Base-by-base conservation (phyloP, 495 filamentous ascomycete species). In the Neurospora tetrasperma region DNA sequence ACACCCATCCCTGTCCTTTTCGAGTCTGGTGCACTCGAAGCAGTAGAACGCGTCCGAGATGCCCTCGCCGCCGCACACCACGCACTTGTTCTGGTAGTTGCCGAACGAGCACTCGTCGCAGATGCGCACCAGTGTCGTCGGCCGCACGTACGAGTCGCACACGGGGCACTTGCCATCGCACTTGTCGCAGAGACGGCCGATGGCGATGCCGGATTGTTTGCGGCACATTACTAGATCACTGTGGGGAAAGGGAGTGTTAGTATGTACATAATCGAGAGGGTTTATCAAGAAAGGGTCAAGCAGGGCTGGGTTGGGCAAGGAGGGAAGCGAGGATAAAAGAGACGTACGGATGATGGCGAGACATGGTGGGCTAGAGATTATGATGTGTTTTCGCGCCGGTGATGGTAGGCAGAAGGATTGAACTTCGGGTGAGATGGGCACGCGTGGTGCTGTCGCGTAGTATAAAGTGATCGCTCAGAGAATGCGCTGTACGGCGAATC, bases 41-140 rank as follows among this genome's bases (percentile, higher is more conserved):
- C 96, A 99, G 85, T 99, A 99, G 83, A 99, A 98, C n/a, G 96
- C 96, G 80, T 99, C 96, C 44, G 92, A 95, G 81, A 99, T 99
- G 18, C 96, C 96, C 85, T 99, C 96, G 75, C 96, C 96, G 83
- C 96, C 96, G 82, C 96, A 99, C 35, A 99, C 96, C 38, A 98
- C 93, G 79, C 96, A 99, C 81, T 99, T 99, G 83, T 99, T 99
- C 85, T 98, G 96, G 84, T 98, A 99, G 85, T 99, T 99, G 78
- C 96, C 96, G 82, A 99, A 99, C 78, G 91, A 92, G 86, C 96
- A 99, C 84, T 99, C 96, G 84, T 99, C 96, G 86, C 96, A 99
- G 84, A 99, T 98, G 74, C 95, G 91, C 70, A 97, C 95, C 42
- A 98, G 90, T 7, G 96, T 99, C 8, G 96, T 98, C 2, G 96